Evolutionary conservation across 805 yeast genomes (phyloP), one percentile per base, ranked within the genome.

Genomic region (Wickerhamomyces chambardii): DNA sequence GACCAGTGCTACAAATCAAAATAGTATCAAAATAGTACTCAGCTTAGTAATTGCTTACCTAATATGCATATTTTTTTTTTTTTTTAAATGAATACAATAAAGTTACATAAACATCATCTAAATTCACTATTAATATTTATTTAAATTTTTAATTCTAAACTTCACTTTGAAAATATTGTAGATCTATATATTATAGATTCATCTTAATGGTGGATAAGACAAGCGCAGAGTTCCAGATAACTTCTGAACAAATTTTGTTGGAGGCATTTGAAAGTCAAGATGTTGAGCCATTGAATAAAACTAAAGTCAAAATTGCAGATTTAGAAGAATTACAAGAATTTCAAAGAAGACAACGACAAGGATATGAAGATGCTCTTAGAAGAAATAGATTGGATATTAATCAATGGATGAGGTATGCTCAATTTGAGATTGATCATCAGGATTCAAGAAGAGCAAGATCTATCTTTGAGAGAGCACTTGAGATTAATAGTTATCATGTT

Each of bases 331-430:
- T 84, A 15, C 66, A 70, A 31, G 90, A 85, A 44, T 69, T 61
- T 39, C 96, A 86, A 53, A 68, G 81, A 18, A 63, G 87, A 18
- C 85, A 83, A 46, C 63, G 98, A 40, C 69, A 72, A 25, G 95
- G 84, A 45, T 90, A 66, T 53, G 97, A 92, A 58, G 78, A 78
- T 44, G 94, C 89, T n/a, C 59, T 92, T 35, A 75, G 92, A 46
- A 70, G 92, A 45, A 90, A 90, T 53, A 63, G 95, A 39, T 70
- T 81, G 26, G 87, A 86, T 49, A 67, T 73, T 48, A 81, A 85
- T 2, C 95, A 87, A 53, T 92, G 97, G 96, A 68, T 85, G 53
- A 65, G 96, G 37, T 92, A 90, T 55, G 97, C 96, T 0, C 73
- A 71, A 39, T 85, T 87, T 73, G 98, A 90, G 56, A 55, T 78